Base-by-base conservation (phyloP, 75 land plant genomes). In the Cunninghamia lanceolata region DNA sequence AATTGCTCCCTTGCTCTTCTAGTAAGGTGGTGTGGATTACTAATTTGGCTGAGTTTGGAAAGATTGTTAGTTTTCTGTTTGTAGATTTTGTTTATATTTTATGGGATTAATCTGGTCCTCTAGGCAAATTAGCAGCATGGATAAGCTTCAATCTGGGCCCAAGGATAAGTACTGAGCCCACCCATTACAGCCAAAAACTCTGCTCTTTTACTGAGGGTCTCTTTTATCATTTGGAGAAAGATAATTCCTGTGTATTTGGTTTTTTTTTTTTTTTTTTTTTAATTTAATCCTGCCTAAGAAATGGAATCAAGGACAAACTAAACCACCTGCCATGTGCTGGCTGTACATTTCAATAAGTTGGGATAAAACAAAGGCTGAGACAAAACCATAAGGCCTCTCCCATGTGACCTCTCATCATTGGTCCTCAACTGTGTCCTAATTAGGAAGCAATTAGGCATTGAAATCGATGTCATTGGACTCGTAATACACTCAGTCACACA, bases 401-500 rank as follows among this genome's bases (percentile, higher is more conserved):
- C 82, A 80, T 80, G 82, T 80, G 50, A 43, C 32, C 82, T 80
- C 50, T 80, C 32, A 80, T 80, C 82, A 80, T 45, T 80, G 47
- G 30, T 80, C 30, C 28, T 80, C 15, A 28, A 38, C 19, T 78
- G 81, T 78, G 81, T 40, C n/a, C 45, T n/a, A 80, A 43, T 80
- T 80, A 45, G 50, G 16, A 80, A 80, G 82, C 82, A 80, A 80
- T n/a, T 43, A 45, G 52, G 82, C 50, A 45, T n/a, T 80, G 82
- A 80, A 80, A n/a, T 80, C 50, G 15, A n/a, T 80, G 82, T 45
- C 52, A 80, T 45, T 80, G 82, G 82, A 80, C 47, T 79, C 10
- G 28, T 79, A 79, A 79, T 79, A 40, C 46, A 80, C 52, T 45
- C n/a, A 45, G n/a, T 43, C 82, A 80, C 47, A 45, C 82, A 43